Base-by-base conservation (phyloP, 129 eudicot species). In the Ambrosia trifida region DNA sequence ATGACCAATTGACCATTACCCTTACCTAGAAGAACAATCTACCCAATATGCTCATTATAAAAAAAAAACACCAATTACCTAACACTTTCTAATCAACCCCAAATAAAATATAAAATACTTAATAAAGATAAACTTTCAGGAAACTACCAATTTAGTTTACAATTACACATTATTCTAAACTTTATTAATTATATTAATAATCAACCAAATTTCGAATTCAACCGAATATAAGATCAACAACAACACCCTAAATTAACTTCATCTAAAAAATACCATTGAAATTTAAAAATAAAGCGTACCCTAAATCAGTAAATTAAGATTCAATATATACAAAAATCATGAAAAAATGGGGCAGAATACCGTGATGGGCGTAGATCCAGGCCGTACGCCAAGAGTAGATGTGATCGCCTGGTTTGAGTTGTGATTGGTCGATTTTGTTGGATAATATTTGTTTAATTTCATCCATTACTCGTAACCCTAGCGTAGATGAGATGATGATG, bases 311-410 rank as follows among this genome's bases (percentile, higher is more conserved):
- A 70, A 43, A 13, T 28, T 38, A 1, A 54, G 9, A 65, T 28
- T 17, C n/a, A 66, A 64, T 52, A 20, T 18, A 38, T 3, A 14
- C 58, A 58, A 35, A 51, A 20, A 52, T n/a, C n/a, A n/a, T n/a
- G n/a, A n/a, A n/a, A n/a, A n/a, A n/a, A n/a, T n/a, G n/a, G n/a
- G n/a, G n/a, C n/a, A 65, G 46, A 50, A 33, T 11, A 91, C 97
- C 97, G 77, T 91, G 97, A 76, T 91, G 97, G 30, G 96, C 85
- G 74, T 91, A 91, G 81, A 91, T 72, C 72, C 84, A 88, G 72
- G 85, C 85, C 54, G 66, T 76, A 32, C 97, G 82, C 97, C 97
- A 91, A 3, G 97, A 82, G 73, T 91, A 91, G 59, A 91, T 88
- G 76, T 91, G 97, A 82, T 91, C 97, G 30, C 97, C 97, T 6